A percentile compares a stretch with the other conserved stretches of the same genome.
Evolutionary conservation across 345 rosid species (phyloP).

Genomic region (Sapria himalayana): DNA sequence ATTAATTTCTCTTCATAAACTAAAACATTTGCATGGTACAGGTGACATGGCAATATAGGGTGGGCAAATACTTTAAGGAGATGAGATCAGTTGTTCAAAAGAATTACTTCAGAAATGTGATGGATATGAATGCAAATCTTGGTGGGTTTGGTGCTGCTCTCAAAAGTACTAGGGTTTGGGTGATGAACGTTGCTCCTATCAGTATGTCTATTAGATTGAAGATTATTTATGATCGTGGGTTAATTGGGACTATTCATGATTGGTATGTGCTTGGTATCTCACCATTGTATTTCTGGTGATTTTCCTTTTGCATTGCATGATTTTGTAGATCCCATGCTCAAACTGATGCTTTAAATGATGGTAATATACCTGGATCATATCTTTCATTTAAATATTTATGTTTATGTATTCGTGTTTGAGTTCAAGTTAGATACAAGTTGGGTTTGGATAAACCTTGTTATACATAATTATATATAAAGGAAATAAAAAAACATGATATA

Average conservation of each 20-base stretch:
- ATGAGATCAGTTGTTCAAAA: conserved; percentile 58
- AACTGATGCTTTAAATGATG: too few species aligned
- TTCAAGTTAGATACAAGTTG: too few species aligned
- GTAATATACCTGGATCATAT: too few species aligned
- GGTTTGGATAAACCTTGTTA: too few species aligned
- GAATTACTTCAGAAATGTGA: conserved; percentile 67
- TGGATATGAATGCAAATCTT: conserved; percentile 92
- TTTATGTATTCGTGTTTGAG: too few species aligned
- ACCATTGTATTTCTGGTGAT: too few species aligned
- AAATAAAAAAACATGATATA: too few species aligned
- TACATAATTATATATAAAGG: too few species aligned
- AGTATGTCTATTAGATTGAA: conserved; percentile 43
- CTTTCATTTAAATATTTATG: too few species aligned
- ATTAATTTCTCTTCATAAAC: background rate
- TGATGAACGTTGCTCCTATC: conserved; percentile 86
- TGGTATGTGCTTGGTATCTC: conserved; percentile 47
- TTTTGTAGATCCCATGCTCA: too few species aligned
- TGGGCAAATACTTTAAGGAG: conserved; percentile 74
- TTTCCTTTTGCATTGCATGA: too few species aligned
- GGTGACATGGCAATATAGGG: conserved; percentile 74
- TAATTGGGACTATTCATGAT: conserved; percentile 89
- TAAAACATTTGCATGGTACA: conserved; percentile 15
- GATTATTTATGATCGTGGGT: conserved; percentile 82
- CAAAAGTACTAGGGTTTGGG: conserved; percentile 69
- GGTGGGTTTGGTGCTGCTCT: conserved; percentile 92